Conservation (phyloP, 306 rosid species). For the Corylus americana region DNA sequence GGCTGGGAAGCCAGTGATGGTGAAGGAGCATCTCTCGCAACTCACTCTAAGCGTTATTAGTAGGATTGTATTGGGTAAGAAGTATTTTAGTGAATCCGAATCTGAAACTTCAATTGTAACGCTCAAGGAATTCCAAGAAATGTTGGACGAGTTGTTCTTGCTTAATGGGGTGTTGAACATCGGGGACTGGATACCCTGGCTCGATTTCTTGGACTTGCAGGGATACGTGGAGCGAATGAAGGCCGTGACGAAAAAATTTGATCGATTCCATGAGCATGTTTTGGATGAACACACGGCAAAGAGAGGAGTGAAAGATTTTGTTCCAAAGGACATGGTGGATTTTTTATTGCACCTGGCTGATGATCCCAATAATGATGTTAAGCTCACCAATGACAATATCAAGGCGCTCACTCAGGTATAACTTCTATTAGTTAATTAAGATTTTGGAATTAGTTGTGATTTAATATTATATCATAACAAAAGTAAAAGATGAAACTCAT, state of each 20-base stretch:
- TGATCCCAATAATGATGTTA: conserved; percentile 35
- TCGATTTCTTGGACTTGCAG: conserved; percentile 39
- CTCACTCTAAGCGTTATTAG: conserved; percentile 37
- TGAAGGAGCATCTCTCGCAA: conserved; percentile 24
- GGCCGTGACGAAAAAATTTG: conserved; percentile 30
- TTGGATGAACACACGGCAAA: conserved; percentile 36
- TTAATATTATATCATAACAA: too few relatives aligned
- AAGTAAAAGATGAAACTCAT: too few relatives aligned
- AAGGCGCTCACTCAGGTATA: conserved; percentile 36
- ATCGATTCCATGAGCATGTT: conserved; percentile 32
- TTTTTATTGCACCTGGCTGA: conserved; percentile 31
- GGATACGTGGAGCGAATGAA: conserved; percentile 45
- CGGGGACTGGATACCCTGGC: conserved; percentile 48
- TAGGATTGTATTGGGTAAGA: conserved; percentile 42
- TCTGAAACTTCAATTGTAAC: not conserved
- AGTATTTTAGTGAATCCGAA: conserved; percentile 26
- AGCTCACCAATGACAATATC: conserved; percentile 29
- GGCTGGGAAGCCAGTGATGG: conserved; percentile 25
- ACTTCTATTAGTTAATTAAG: too few relatives aligned
- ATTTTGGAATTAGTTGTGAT: too few relatives aligned
- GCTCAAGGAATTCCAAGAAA: conserved; percentile 30
- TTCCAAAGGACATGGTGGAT: conserved; percentile 38
- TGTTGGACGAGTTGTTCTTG: conserved; percentile 42
- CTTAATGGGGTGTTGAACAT: conserved; percentile 46
- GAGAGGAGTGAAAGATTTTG: conserved; percentile 7